phyloP scores from a whole-genome alignment of 2,329 filamentous ascomycete genomes.

The Fusarium haematococcum region DNA sequence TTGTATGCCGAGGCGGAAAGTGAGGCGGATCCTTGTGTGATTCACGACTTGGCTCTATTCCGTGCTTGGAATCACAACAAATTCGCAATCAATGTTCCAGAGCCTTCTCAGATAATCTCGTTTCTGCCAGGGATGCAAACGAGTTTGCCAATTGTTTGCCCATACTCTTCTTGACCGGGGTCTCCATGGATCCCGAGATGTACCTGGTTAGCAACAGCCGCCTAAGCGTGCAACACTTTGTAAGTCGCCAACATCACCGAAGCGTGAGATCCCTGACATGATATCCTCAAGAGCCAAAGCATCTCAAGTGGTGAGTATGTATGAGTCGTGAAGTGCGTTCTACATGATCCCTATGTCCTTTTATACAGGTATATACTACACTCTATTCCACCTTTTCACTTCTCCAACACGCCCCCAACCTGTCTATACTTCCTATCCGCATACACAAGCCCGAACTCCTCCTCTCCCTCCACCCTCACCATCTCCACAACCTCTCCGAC shows the following conservation, averaged over 20 bases:
- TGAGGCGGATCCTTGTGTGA: conserved; percentile 10
- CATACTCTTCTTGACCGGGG: background rate
- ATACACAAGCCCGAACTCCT: conserved; percentile 61
- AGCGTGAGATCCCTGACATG: background rate
- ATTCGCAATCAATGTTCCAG: background rate
- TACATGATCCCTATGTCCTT: background rate
- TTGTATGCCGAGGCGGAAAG: background rate
- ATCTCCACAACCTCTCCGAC: conserved; percentile 64
- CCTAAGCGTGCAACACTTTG: background rate
- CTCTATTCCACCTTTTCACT: conserved; percentile 23
- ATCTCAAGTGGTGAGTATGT: background rate
- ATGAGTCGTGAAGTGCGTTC: background rate
- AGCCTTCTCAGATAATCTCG: background rate
- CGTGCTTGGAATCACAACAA: background rate
- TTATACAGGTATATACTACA: conserved; percentile 31
- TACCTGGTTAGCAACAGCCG: background rate
- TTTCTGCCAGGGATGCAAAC: background rate
- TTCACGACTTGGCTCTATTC: background rate
- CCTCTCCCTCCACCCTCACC: conserved; percentile 46
- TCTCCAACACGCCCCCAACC: conserved; percentile 52
- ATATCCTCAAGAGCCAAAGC: background rate
- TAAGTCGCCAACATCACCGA: background rate
- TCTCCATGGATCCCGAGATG: background rate
- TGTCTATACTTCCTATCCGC: conserved; percentile 62
- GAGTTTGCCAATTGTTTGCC: background rate